phyloP scores from a whole-genome alignment of 768 basidiomycete genomes.

The Termitomyces sp. region DNA sequence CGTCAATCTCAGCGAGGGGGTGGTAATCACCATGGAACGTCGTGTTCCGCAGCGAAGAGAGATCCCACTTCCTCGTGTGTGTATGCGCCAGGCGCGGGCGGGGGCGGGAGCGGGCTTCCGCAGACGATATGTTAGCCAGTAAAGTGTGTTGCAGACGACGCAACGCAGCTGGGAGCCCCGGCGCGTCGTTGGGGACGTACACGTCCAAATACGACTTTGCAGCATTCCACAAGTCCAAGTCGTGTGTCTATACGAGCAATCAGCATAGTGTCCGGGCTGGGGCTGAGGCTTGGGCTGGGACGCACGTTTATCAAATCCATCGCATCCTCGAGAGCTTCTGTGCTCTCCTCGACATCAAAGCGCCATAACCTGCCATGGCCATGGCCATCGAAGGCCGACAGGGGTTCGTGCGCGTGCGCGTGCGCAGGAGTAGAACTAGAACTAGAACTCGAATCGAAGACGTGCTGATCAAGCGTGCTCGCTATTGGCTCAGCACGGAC shows the following conservation, averaged over 20 bases:
- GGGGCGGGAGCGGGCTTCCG: conserved; percentile 2
- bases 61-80: conserved; percentile 23
- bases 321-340: conserved; percentile 6
- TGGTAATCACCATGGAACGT: conserved; percentile 48
- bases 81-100: neutral
- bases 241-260: conserved; percentile 26
- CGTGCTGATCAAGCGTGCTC: conserved; percentile 8
- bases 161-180: conserved; percentile 11
- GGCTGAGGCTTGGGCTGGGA: neutral
- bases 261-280: neutral
- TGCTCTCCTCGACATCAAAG: conserved; percentile 5
- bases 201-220: conserved; percentile 42
- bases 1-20: conserved; percentile 44
- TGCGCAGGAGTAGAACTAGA: too few relatives aligned
- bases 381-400: too few relatives aligned
- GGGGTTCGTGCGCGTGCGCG: conserved; percentile 1
- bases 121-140: conserved; percentile 10
- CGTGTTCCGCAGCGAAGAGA: conserved; percentile 28
- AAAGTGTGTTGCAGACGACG: conserved; percentile 8
- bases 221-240: conserved; percentile 50
- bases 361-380: conserved; percentile 15
- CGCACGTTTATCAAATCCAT: conserved; percentile 10
- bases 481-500: conserved; percentile 3
- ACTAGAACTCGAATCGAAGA: too few relatives aligned
- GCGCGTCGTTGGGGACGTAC: conserved; percentile 19